These are phyloP conservation scores for Linnemannia exigua DNA, from an alignment of 192 early-diverging fungal species.

Conservation along the genomic window DNA sequence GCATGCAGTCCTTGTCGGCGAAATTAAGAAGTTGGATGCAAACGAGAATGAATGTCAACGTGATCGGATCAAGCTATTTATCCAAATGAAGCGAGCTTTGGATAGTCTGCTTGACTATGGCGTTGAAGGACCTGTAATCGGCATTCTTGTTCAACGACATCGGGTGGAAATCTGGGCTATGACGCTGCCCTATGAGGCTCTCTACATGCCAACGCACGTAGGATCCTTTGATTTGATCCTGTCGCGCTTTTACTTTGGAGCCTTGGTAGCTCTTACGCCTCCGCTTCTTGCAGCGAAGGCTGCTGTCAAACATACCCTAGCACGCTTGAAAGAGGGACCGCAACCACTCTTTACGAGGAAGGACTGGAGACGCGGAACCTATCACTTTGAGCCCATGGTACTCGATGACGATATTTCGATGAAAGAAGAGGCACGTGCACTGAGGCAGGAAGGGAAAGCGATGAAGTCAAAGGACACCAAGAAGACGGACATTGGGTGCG, in stretches of 20 bases:
- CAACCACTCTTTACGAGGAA: too few species aligned
- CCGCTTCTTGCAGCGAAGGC: too few species aligned
- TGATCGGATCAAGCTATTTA: constrained; percentile 2
- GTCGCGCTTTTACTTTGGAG: background rate
- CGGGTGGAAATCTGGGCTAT: background rate
- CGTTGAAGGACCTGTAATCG: background rate
- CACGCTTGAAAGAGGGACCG: too few species aligned
- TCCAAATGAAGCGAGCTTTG: background rate
- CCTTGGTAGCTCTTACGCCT: too few species aligned
- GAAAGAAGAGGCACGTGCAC: too few species aligned
- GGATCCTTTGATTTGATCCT: background rate
- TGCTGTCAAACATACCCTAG: too few species aligned
- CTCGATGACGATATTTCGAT: too few species aligned
- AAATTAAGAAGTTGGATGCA: background rate
- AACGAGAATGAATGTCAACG: background rate
- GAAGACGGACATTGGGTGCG: too few species aligned
- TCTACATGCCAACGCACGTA: background rate
- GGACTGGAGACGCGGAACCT: too few species aligned
- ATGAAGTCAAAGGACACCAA: too few species aligned
- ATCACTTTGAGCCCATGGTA: too few species aligned
- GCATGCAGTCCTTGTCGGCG: background rate
- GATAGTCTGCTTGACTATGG: background rate
- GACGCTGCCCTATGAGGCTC: background rate
- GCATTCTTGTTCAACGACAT: background rate
- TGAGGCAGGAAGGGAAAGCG: too few species aligned